These are phyloP conservation scores for Backusella macrospora DNA, from an alignment of 192 early-diverging fungal species.

Conservation along the genomic window DNA sequence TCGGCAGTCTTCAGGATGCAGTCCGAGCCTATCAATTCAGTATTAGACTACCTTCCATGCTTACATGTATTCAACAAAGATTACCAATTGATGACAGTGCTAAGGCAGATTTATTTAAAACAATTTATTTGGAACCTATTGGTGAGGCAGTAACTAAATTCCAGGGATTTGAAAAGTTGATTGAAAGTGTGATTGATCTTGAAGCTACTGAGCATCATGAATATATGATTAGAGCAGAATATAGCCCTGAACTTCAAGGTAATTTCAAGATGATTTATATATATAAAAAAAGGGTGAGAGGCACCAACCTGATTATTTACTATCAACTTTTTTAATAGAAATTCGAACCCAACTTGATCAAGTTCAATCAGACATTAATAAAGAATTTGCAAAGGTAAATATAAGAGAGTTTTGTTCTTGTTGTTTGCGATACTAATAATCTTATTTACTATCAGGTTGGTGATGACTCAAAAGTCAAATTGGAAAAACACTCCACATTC, in stretches of 20 bases:
- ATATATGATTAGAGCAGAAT: slow-evolving; percentile 85
- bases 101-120: slow-evolving; percentile 52
- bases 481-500: slow-evolving; percentile 81
- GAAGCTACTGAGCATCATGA: slow-evolving; percentile 84
- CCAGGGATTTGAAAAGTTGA: slow-evolving; percentile 72
- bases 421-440: not conserved
- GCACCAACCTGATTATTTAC: not conserved
- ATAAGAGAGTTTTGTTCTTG: not conserved
- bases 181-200: slow-evolving; percentile 91
- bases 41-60: slow-evolving; percentile 66
- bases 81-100: slow-evolving; percentile 27
- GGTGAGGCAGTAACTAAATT: slow-evolving; percentile 57
- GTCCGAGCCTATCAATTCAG: slow-evolving; percentile 89
- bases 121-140: slow-evolving; percentile 55
- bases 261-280: not conserved
- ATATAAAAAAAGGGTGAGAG: not conserved
- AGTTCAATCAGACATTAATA: slow-evolving; percentile 55
- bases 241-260: slow-evolving; percentile 75
- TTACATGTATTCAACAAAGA: slow-evolving; percentile 54
- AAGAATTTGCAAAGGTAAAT: slow-evolving; percentile 61
- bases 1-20: slow-evolving; percentile 84
- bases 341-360: slow-evolving; percentile 55
- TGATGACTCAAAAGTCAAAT: slow-evolving; percentile 78
- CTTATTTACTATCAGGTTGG: slow-evolving; percentile 47
- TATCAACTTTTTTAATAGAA: slow-evolving; percentile 26